Base-by-base conservation (phyloP, 1,139 yeast genomes). In the Hemisphaericaspora lyxosophila region DNA sequence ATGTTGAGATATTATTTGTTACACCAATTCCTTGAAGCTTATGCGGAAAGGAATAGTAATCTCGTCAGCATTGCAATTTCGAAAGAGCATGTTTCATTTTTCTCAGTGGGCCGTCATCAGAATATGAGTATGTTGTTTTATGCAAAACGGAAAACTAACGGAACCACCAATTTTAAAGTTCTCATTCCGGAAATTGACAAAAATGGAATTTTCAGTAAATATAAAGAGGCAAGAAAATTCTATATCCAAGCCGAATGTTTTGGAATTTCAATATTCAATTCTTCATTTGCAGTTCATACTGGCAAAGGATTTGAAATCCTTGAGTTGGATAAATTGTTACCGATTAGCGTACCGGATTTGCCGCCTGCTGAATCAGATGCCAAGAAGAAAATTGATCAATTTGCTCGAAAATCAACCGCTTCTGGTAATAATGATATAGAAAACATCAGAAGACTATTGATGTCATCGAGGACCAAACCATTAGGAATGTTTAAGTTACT, bases 241-340 rank as follows among this genome's bases (percentile, higher is more conserved):
- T 66, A 69, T 39, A 68, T 75, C 27, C 72, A 69, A 35, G 73
- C 75, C 3, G 85, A 78, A 31, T 74, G 84, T 43, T 71, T 58
- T 45, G 82, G 78, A 3, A 62, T 82, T 8, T 73, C 82, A 0
- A 64, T 80, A 3, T 80, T 82, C 59, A 78, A 78, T 46, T 75
- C 78, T 22, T 71, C 82, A 26, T 76, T 82, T 55, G 80, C 88
- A 0, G 76, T 83, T 1, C 85, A 83, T 51, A 75, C 89, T 2
- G 64, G 77, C 28, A 78, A 78, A 48, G 92, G 92, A 0, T 80
- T 84, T 49, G 85, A 85, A 47, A 72, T 84, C 15, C 64, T 82
- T 51, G 77, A 83, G 11, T 67, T 85, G 38, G 83, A 82, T 50
- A 77, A 78, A 45, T 61, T 75, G 22, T 68, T 73, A 17, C 76